Evolutionary conservation across 2,329 filamentous ascomycete species (phyloP).

Genomic region (Pezicula radicicola): DNA sequence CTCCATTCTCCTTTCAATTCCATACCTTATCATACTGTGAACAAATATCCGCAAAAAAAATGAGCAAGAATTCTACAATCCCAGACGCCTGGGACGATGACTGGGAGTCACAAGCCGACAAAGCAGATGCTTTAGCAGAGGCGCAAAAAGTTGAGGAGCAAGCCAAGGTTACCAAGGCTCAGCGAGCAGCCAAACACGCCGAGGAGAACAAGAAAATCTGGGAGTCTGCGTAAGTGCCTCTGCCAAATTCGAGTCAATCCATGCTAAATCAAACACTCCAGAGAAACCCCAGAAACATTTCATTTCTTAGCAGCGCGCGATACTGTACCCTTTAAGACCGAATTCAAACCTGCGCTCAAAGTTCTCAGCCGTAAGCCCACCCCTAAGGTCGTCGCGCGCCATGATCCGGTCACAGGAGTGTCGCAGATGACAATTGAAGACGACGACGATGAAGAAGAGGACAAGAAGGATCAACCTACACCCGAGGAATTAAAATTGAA

Average conservation of each 20-base stretch:
- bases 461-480: conserved; percentile 60
- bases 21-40: not conserved
- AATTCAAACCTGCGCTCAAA: conserved; percentile 80
- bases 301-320: conserved; percentile 70
- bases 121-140: conserved; percentile 26
- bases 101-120: conserved; percentile 79
- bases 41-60: conserved; percentile 8
- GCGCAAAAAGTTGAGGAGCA: conserved; percentile 16
- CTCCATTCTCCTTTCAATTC: not conserved
- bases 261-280: conserved; percentile 13
- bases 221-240: conserved; percentile 72
- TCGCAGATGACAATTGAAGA: conserved; percentile 44
- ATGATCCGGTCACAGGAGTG: conserved; percentile 49
- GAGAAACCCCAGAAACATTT: conserved; percentile 68
- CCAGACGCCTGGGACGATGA: conserved; percentile 87
- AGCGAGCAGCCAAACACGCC: conserved; percentile 75
- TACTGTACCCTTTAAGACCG: conserved; percentile 60
- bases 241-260: not conserved
- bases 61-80: conserved; percentile 40
- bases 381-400: conserved; percentile 54
- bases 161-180: conserved; percentile 61
- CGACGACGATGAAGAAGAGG: conserved; percentile 65
- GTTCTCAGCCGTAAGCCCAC: conserved; percentile 80
- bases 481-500: conserved; percentile 76
- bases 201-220: conserved; percentile 84